Evolutionary conservation across 768 basidiomycete genomes (phyloP).

Genomic region (Mycena haematopus): DNA sequence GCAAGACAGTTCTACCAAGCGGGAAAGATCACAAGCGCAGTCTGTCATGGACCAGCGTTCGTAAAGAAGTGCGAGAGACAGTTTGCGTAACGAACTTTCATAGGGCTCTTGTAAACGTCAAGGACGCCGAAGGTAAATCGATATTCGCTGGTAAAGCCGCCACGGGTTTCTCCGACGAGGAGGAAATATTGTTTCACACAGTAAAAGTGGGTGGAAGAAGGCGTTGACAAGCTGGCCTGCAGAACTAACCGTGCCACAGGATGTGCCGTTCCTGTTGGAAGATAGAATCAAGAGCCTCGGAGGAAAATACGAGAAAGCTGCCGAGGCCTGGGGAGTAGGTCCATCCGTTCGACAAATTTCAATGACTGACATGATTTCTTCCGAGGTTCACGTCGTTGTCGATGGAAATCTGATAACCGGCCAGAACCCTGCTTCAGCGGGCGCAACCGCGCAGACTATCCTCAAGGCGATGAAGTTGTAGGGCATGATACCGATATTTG

Average conservation of each 20-base stretch:
- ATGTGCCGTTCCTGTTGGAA: slow-evolving; percentile 57
- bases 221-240: neutral
- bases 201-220: slow-evolving; percentile 45
- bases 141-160: slow-evolving; percentile 64
- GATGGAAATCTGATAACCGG: slow-evolving; percentile 72
- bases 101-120: slow-evolving; percentile 52
- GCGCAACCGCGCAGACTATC: slow-evolving; percentile 60
- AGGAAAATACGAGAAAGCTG: slow-evolving; percentile 66
- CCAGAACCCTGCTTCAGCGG: slow-evolving; percentile 76
- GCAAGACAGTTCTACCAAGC: slow-evolving; percentile 63
- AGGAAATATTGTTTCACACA: slow-evolving; percentile 58
- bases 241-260: neutral
- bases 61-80: neutral
- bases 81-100: neutral
- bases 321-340: slow-evolving; percentile 62
- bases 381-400: slow-evolving; percentile 57
- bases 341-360: neutral
- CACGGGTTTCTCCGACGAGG: slow-evolving; percentile 76
- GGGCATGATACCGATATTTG: neutral
- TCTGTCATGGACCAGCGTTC: slow-evolving; percentile 78
- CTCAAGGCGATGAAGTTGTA: slow-evolving; percentile 51
- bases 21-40: slow-evolving; percentile 71
- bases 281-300: slow-evolving; percentile 66
- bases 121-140: slow-evolving; percentile 61
- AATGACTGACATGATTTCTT: neutral